Evolutionary conservation across 2,329 filamentous ascomycete genomes (phyloP).

Genomic region (Claviceps africana): DNA sequence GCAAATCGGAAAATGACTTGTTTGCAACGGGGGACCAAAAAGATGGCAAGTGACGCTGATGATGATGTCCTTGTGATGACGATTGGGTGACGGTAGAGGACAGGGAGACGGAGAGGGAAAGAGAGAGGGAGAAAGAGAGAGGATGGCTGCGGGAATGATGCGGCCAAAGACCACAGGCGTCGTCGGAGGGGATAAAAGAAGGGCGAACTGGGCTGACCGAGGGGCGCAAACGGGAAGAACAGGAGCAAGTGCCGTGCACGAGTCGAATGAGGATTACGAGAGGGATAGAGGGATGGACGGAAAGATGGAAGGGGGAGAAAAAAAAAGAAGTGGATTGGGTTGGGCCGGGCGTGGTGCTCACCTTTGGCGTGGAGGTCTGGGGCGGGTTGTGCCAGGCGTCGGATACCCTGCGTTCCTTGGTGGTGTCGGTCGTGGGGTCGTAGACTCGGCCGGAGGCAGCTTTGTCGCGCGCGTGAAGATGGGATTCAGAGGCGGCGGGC

Average conservation of each 20-base stretch:
- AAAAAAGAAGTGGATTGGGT: conserved; percentile 16
- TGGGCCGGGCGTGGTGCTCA: conserved; percentile 19
- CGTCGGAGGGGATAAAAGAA: background rate
- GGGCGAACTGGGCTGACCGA: background rate
- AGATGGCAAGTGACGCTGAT: background rate
- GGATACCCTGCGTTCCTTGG: conserved; percentile 31
- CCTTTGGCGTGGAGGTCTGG: conserved; percentile 32
- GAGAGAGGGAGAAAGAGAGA: background rate
- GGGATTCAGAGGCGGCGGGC: conserved; percentile 5
- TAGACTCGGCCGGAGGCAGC: conserved; percentile 33
- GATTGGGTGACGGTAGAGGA: background rate
- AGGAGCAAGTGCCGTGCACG: conserved; percentile 7
- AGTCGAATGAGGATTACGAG: conserved; percentile 8
- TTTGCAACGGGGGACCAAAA: background rate
- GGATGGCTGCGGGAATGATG: background rate
- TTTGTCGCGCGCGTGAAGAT: conserved; percentile 25
- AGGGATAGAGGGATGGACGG: no score
- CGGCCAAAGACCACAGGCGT: background rate
- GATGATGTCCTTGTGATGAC: background rate
- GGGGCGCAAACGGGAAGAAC: conserved; percentile 3
- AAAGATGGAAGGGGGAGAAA: conserved; percentile 1
- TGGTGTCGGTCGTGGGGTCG: conserved; percentile 38
- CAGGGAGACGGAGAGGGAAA: no score
- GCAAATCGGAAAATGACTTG: background rate
- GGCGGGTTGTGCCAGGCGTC: conserved; percentile 34